Conservation (phyloP, 1,139 yeast genomes). For the Candida pseudocylindracea region DNA sequence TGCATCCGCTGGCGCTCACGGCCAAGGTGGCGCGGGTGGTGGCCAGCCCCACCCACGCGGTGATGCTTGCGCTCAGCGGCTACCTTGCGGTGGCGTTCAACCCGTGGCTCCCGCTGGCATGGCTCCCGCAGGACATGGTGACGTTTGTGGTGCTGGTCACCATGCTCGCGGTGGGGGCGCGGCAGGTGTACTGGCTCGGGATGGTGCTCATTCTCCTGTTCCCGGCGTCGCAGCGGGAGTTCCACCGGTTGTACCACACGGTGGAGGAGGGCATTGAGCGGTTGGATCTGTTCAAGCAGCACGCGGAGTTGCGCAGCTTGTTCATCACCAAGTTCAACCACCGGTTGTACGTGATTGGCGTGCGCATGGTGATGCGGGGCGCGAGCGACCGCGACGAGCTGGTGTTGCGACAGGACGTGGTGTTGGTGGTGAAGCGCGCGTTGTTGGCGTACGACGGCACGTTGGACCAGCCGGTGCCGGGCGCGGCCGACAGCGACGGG, state of each 20-base stretch:
- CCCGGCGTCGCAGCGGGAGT: constrained; percentile 21
- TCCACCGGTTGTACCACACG: constrained; percentile 12
- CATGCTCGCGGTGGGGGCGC: constrained; percentile 31
- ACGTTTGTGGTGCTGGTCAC: constrained; percentile 25
- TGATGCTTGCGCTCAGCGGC: constrained; percentile 33
- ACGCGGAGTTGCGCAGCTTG: constrained; percentile 23
- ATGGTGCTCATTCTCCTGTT: constrained; percentile 28
- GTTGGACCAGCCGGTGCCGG: no score
- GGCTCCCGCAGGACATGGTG: constrained; percentile 19
- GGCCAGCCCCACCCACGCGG: constrained; percentile 37
- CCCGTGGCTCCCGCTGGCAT: constrained; percentile 9
- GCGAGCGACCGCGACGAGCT: constrained; percentile 46
- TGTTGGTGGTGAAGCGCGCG: background rate
- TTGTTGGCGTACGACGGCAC: background rate
- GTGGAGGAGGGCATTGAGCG: constrained; percentile 16
- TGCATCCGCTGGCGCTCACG: constrained; percentile 1
- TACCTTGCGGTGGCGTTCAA: constrained; percentile 8
- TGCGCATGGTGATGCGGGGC: constrained; percentile 37
- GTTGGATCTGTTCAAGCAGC: constrained; percentile 25
- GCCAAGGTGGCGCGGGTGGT: constrained; percentile 3
- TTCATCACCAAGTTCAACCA: constrained; percentile 41
- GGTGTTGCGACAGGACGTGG: background rate
- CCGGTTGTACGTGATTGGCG: constrained; percentile 30
- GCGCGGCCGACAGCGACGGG: no score
- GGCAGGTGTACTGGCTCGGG: constrained; percentile 25